Percentiles rank a stretch among this genome's conserved stretches.
phyloP scores from a whole-genome alignment of 352 stramenopile genomes.

The Pythium chondricola region DNA sequence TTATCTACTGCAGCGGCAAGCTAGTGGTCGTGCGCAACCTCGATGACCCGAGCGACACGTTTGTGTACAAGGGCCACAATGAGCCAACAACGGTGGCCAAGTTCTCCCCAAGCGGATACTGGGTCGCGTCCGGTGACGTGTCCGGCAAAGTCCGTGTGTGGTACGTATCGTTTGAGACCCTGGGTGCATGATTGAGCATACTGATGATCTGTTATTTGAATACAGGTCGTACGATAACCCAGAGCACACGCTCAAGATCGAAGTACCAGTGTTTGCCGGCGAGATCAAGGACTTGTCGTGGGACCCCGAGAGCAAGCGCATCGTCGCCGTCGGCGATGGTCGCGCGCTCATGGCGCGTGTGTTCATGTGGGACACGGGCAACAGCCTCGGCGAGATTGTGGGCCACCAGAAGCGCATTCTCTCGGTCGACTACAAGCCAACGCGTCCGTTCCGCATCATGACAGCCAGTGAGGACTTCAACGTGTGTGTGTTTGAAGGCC shows the following conservation, averaged over 20 bases:
- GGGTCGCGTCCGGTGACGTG: conserved; percentile 88
- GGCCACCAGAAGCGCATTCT: conserved; percentile 92
- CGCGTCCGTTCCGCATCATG: conserved; percentile 92
- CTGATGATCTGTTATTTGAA: background rate
- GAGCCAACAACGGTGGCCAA: conserved; percentile 88
- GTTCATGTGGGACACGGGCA: conserved; percentile 98
- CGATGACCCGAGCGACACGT: conserved; percentile 76
- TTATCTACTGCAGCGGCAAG: conserved; percentile 92
- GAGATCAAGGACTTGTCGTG: conserved; percentile 93
- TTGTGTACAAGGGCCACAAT: conserved; percentile 96
- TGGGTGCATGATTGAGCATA: background rate
- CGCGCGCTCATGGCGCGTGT: conserved; percentile 70
- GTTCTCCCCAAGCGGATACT: conserved; percentile 94
- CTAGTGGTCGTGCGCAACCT: conserved; percentile 88
- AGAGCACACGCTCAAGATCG: conserved; percentile 94
- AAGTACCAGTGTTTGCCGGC: conserved; percentile 85
- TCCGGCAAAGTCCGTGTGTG: conserved; percentile 93
- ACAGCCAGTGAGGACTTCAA: conserved; percentile 95
- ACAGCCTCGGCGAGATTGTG: conserved; percentile 91
- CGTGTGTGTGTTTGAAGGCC: conserved; percentile 92
- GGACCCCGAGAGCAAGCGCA: conserved; percentile 94
- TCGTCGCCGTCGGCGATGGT: conserved; percentile 87
- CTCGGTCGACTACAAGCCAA: conserved; percentile 91
- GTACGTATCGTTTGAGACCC: no score
- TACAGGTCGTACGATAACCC: conserved; percentile 92